Conservation (phyloP, 140 eudicot genomes). For the Ambrosia hybrid region DNA sequence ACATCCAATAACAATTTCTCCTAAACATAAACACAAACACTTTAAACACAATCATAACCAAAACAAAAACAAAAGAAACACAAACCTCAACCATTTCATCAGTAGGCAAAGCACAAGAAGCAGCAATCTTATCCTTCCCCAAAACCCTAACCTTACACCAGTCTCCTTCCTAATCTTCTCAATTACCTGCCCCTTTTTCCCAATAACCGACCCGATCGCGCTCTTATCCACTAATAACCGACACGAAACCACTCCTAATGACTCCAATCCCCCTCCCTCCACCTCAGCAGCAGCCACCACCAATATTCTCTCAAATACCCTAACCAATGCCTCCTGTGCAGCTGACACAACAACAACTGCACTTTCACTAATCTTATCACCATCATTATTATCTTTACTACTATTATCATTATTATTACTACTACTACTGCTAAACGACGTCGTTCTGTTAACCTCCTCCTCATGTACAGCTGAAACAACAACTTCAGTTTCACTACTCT, state of each 20-base stretch:
- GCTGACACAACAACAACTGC: slow-evolving; percentile 41
- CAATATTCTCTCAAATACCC: slow-evolving; percentile 82
- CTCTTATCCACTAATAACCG: slow-evolving; percentile 55
- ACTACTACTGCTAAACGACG: neutral
- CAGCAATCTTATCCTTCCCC: slow-evolving; percentile 24
- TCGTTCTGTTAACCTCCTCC: neutral
- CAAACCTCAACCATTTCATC: slow-evolving; percentile 80
- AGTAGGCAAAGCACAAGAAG: slow-evolving; percentile 34
- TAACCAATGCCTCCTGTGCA: slow-evolving; percentile 75
- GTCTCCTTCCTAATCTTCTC: slow-evolving; percentile 68
- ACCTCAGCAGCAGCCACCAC: slow-evolving; percentile 69
- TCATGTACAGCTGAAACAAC: too few species aligned
- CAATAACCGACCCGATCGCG: slow-evolving; percentile 67
- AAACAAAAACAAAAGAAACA: slow-evolving; percentile 28
- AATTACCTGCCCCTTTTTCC: slow-evolving; percentile 77
- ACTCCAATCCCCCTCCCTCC: slow-evolving; percentile 35
- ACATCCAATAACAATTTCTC: neutral
- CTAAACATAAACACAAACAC: slow-evolving; percentile 14
- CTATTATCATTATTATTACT: too few species aligned
- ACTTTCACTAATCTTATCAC: slow-evolving; percentile 18
- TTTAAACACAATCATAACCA: neutral
- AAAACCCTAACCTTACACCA: slow-evolving; percentile 60
- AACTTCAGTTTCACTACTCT: too few species aligned
- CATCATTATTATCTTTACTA: too few species aligned
- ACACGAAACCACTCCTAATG: slow-evolving; percentile 50